Evolutionary conservation across 306 rosid genomes (phyloP).

Genomic region (Lupinus albus): DNA sequence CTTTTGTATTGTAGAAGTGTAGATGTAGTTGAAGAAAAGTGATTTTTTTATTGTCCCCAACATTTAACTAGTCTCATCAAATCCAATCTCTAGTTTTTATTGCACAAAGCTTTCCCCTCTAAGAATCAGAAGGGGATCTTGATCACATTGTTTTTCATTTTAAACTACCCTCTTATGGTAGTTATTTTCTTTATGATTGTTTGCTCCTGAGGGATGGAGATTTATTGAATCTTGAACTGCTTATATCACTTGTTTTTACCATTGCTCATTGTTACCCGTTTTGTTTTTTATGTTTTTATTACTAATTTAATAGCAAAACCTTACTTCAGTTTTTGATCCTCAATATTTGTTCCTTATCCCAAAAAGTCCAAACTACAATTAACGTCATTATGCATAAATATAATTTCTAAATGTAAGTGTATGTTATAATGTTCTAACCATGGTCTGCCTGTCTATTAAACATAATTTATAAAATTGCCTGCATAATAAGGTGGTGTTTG

Average conservation of each 20-base stretch:
- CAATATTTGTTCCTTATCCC: not conserved
- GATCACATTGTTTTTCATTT: not conserved
- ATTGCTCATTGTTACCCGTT: not conserved
- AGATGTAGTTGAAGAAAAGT: not conserved
- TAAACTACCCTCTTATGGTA: not conserved
- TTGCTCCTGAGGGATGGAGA: conserved; percentile 1
- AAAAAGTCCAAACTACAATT: not conserved
- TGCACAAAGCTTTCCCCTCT: not conserved
- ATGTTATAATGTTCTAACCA: not conserved
- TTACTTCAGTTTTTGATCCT: conserved; percentile 6
- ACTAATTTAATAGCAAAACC: not conserved
- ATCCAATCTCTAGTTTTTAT: conserved; percentile 6
- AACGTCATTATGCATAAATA: not conserved
- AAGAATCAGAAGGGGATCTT: not conserved
- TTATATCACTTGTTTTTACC: not conserved
- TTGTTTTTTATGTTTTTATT: not conserved
- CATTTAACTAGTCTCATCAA: not conserved
- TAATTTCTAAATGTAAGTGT: not conserved
- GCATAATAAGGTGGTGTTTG: not conserved
- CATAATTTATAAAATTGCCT: not conserved
- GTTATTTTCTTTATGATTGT: conserved; percentile 1
- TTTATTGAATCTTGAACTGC: not conserved
- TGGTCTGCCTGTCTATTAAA: not conserved
- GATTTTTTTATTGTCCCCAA: not conserved
- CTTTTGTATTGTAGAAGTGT: not conserved